Conservation (phyloP, 805 yeast species). For the Starmera dryadoides region DNA sequence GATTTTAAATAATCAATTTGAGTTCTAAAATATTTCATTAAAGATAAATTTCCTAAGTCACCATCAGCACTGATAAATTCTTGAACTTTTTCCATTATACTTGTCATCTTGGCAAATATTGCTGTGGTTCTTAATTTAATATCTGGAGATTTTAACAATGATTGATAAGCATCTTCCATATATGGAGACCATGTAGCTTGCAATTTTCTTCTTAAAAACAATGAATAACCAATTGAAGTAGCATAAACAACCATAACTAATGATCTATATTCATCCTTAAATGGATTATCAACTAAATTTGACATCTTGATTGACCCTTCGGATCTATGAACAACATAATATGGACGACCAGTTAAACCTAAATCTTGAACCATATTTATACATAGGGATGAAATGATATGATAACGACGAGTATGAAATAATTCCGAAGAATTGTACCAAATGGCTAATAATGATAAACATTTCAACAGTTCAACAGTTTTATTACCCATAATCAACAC, state of each 20-base stretch:
- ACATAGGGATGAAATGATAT: slow-evolving; percentile 57
- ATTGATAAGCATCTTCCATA: slow-evolving; percentile 51
- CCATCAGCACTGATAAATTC: slow-evolving; percentile 5
- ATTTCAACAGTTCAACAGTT: slow-evolving; percentile 57
- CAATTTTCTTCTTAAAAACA: slow-evolving; percentile 58
- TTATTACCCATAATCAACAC: slow-evolving; percentile 65
- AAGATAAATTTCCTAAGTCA: slow-evolving; percentile 11
- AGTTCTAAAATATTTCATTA: slow-evolving; percentile 10
- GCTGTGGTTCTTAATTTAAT: slow-evolving; percentile 38
- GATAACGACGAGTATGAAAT: slow-evolving; percentile 72
- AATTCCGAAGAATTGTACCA: slow-evolving; percentile 87
- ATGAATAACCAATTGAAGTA: slow-evolving; percentile 53
- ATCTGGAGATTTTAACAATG: slow-evolving; percentile 31
- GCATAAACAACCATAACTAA: slow-evolving; percentile 54
- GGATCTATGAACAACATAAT: slow-evolving; percentile 30
- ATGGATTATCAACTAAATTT: slow-evolving; percentile 29
- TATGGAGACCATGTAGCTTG: slow-evolving; percentile 55
- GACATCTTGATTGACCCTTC: slow-evolving; percentile 35
- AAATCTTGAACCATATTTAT: slow-evolving; percentile 67
- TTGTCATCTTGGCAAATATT: slow-evolving; percentile 49
- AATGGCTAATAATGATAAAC: slow-evolving; percentile 50
- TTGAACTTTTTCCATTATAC: slow-evolving; percentile 50
- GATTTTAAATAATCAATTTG: slow-evolving; percentile 10
- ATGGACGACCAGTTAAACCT: slow-evolving; percentile 56
- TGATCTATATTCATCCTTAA: slow-evolving; percentile 38